Conservation (phyloP, 2,329 filamentous ascomycete genomes). For the Fusarium cyanostomum region DNA sequence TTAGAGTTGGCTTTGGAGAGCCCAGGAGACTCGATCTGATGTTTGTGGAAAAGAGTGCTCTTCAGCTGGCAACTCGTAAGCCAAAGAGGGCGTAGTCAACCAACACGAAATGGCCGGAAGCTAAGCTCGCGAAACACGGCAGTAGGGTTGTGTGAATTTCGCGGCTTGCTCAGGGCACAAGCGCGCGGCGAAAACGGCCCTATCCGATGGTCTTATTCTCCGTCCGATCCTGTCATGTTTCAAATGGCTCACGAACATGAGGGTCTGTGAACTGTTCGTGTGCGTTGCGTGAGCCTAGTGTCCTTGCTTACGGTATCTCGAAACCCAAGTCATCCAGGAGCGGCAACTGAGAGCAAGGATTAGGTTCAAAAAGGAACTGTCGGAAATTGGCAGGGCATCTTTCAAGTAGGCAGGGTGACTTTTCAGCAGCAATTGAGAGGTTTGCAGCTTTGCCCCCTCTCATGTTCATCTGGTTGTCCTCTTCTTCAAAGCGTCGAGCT, state of each 20-base stretch:
- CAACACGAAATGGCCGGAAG: neutral
- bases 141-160: neutral
- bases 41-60: constrained; percentile 13
- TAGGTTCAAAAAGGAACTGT: constrained; percentile 10
- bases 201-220: constrained; percentile 6
- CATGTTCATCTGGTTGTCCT: neutral
- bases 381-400: constrained; percentile 27
- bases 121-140: too few species aligned
- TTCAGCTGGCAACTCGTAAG: constrained; percentile 30
- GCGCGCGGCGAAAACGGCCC: constrained; percentile 6
- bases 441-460: neutral
- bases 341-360: constrained; percentile 19
- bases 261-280: constrained; percentile 5
- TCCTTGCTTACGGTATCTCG: constrained; percentile 12
- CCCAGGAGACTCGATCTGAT: constrained; percentile 21
- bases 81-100: neutral
- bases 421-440: neutral
- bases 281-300: constrained; percentile 1
- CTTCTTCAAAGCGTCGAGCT: neutral
- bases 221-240: constrained; percentile 12
- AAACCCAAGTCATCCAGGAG: constrained; percentile 25
- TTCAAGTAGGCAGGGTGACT: neutral
- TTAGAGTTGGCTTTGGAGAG: constrained; percentile 10
- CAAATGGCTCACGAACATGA: constrained; percentile 11
- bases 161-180: neutral